Base-by-base conservation (phyloP, 2,329 filamentous ascomycete species). In the Ophiobolus disseminans region DNA sequence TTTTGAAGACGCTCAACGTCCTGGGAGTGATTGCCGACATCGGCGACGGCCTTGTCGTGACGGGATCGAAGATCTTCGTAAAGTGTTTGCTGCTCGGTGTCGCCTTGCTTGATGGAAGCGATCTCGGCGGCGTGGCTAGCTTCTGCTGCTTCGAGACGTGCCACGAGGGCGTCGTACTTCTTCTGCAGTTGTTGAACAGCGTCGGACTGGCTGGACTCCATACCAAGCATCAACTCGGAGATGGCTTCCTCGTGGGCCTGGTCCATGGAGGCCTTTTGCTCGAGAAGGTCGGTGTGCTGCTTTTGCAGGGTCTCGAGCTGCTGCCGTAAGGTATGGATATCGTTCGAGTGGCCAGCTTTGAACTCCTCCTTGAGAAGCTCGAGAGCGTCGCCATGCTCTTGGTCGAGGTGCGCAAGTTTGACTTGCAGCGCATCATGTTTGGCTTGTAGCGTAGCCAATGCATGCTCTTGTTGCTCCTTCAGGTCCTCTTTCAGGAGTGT, bases 221-320 rank as follows among this genome's bases (percentile, higher is more conserved):
- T 72, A 32, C 63, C 63, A 1, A 55, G 31, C 63, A 69, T 72
- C 3, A 73, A 48, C 43, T 71, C 68, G 6, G 63, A 58, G n/a
- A 73, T 71, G 10, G 68, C 69, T 16, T 66, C 63, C 37, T 72
- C 69, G 19, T 72, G 70, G 4, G 67, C 63, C 10, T 60, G 58
- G 6, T 68, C 68, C 50, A 60, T 66, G 3, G 60, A 34, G 1
- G 52, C 40, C 42, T 69, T 69, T 43, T 70, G 64, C 36, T 70
- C 65, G 1, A 41, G 49, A 1, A 70, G 60, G 6, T 68, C 63
- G 13, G 47, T 47, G 42, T 70, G 62, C 25, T 58, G 54, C 41
- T 61, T 63, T 41, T 69, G 60, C 17, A 68, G 20, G 17, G 57
- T 50, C 1, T 68, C 66, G 2, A 73, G 54, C 25, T 58, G 63